Evolutionary conservation across 2,329 filamentous ascomycete species (phyloP), one percentile per base, ranked within the genome.

Genomic region (Paecilomyces variotii): DNA sequence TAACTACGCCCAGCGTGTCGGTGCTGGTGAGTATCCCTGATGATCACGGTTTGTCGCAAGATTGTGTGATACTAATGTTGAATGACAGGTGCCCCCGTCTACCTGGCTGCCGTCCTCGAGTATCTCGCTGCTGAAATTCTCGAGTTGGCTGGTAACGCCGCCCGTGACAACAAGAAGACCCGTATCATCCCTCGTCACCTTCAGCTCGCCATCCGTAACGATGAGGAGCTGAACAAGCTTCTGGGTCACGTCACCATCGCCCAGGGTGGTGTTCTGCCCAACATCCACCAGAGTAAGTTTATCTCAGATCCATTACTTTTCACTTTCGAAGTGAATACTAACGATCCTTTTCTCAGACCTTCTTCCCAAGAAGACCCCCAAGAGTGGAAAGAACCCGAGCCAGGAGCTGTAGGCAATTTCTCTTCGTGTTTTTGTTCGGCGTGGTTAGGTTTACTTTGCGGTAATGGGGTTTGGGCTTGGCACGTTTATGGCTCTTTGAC

Each of bases 151-250:
- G 94, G 94, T 71, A 99, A 99, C 79, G 94, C 94, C 72, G 94
- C 94, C 65, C 93, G 94, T 71, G 94, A 99, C 83, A 97, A 97
- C 88, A 99, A 99, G 90, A 97, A 97, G 89, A 99, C 93, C 66
- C 92, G 94, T 89, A 99, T 99, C 82, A 99, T 97, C 62, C 94
- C 94, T 66, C 91, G 94, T 80, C 94, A 99, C 80, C 87, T 99
- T 54, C 94, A 99, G 84, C 91, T 99, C 70, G 94, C 94, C 80
- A 99, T 99, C 83, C 88, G 94, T 74, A 97, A 97, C 82, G 93
- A 97, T 79, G 93, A 97, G 86, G 94, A 99, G 82, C 79, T 97
- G 89, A 97, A 97, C 89, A 97, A 96, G 86, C 88, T 96, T 63
- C 84, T 96, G 65, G 92, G 92, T 60, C 91, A 96, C 77, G 91